A percentile compares a stretch with the other conserved stretches of the same genome.
Conservation (phyloP, 129 eudicot genomes). For the Pulicaria dysenterica region DNA sequence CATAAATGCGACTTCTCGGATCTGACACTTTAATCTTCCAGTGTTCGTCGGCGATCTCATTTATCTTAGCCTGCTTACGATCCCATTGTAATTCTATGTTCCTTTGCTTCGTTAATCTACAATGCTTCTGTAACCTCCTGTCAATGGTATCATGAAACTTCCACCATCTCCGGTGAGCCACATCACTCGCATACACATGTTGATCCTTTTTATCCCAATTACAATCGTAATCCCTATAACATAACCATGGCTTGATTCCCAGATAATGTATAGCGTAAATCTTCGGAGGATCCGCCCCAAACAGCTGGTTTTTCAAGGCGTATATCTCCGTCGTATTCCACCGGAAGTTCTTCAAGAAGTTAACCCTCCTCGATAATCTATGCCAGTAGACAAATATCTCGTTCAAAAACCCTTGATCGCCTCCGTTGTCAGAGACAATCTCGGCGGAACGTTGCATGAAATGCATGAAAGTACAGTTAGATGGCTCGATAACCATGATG, state of each 20-base stretch:
- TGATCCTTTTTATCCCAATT: conserved; percentile 68
- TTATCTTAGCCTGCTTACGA: conserved; percentile 48
- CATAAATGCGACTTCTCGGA: conserved; percentile 37
- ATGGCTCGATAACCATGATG: conserved; percentile 18
- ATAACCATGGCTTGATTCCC: conserved; percentile 85
- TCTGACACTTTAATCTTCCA: conserved; percentile 80
- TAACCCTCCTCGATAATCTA: conserved; percentile 61
- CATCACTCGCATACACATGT: conserved; percentile 74
- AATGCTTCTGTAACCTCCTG: conserved; percentile 44
- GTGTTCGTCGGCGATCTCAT: conserved; percentile 46
- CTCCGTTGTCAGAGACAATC: conserved; percentile 8
- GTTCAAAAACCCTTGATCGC: conserved; percentile 17
- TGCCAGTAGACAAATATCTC: conserved; percentile 19
- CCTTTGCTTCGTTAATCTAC: conserved; percentile 58
- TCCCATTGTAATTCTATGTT: conserved; percentile 66
- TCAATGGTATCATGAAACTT: conserved; percentile 71
- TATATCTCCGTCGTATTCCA: conserved; percentile 52
- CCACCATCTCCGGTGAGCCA: conserved; percentile 84
- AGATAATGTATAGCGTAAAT: conserved; percentile 71
- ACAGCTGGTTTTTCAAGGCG: conserved; percentile 65
- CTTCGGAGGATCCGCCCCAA: conserved; percentile 75
- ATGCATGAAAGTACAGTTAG: conserved; percentile 2
- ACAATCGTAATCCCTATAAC: conserved; percentile 83
- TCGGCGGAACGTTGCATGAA: neutral
- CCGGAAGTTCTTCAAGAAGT: conserved; percentile 77